Evolutionary conservation across 768 basidiomycete genomes (phyloP).

Genomic region (Sarcodon sp.): DNA sequence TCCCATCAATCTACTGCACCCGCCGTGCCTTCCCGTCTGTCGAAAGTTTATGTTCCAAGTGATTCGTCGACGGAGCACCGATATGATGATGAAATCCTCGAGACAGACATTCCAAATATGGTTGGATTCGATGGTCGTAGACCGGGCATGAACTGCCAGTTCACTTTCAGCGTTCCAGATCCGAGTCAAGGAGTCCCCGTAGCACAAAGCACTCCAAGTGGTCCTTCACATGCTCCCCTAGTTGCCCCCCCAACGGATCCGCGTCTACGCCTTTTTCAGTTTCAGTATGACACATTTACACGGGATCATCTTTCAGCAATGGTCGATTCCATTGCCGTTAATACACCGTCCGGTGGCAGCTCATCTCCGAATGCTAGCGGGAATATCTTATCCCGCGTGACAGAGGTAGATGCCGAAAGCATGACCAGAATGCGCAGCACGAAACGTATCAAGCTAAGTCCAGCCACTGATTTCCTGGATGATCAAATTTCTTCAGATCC

Average conservation of each 20-base stretch:
- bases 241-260: slow-evolving; percentile 45
- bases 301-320: slow-evolving; percentile 88
- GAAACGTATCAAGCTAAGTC: slow-evolving; percentile 73
- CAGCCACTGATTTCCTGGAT: slow-evolving; percentile 42
- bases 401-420: slow-evolving; percentile 29
- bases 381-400: slow-evolving; percentile 29
- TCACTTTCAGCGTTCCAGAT: slow-evolving; percentile 64
- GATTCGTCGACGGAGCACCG: slow-evolving; percentile 11
- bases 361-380: slow-evolving; percentile 24
- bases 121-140: slow-evolving; percentile 26
- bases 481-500: slow-evolving; percentile 11
- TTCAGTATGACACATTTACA: slow-evolving; percentile 94
- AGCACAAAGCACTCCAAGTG: slow-evolving; percentile 48
- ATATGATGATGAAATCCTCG: slow-evolving; percentile 27
- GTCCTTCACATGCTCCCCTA: slow-evolving; percentile 18
- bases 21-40: slow-evolving; percentile 20
- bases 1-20: slow-evolving; percentile 9
- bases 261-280: slow-evolving; percentile 78
- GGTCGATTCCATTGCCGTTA: slow-evolving; percentile 88
- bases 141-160: slow-evolving; percentile 41
- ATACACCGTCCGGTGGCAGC: slow-evolving; percentile 48
- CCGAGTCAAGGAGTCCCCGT: slow-evolving; percentile 26
- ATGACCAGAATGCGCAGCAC: slow-evolving; percentile 54
- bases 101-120: slow-evolving; percentile 38
- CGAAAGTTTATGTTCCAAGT: slow-evolving; percentile 21